These are phyloP conservation scores for Pneumocystis wakefieldiae DNA, from an alignment of 1,139 yeast genomes.

Conservation along the genomic window DNA sequence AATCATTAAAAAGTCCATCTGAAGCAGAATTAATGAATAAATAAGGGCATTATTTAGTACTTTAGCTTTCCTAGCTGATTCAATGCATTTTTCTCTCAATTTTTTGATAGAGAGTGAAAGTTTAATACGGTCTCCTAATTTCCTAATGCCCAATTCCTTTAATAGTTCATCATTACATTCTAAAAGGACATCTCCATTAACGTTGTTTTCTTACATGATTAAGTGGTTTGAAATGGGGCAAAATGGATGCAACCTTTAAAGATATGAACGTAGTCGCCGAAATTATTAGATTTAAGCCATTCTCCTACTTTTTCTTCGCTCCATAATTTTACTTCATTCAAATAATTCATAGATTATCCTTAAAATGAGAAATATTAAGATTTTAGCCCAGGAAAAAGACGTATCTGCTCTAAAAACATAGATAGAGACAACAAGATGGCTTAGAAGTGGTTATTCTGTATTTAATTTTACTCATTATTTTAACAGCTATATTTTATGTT, in stretches of 20 bases:
- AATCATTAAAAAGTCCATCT: not conserved
- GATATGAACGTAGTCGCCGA: not conserved
- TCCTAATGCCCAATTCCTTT: conserved; percentile 56
- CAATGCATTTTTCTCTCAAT: conserved; percentile 17
- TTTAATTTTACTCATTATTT: too few species aligned
- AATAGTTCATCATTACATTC: conserved; percentile 57
- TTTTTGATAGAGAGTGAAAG: conserved; percentile 36
- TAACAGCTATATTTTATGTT: too few species aligned
- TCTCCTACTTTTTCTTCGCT: not conserved
- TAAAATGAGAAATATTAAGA: not conserved
- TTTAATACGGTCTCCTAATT: conserved; percentile 69
- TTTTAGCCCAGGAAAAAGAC: not conserved
- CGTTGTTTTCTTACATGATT: conserved; percentile 30
- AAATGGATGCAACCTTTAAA: not conserved
- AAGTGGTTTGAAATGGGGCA: not conserved
- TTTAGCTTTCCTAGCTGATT: conserved; percentile 2
- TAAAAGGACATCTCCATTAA: conserved; percentile 44
- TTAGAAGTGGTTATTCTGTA: too few species aligned
- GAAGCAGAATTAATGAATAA: not conserved
- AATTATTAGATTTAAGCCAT: not conserved
- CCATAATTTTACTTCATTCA: conserved; percentile 11
- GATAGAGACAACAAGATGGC: too few species aligned
- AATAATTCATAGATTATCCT: not conserved
- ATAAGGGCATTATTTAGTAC: not conserved
- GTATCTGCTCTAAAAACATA: not conserved